Evolutionary conservation across 257 asterid species (phyloP).

Genomic region (Ballota nigra): DNA sequence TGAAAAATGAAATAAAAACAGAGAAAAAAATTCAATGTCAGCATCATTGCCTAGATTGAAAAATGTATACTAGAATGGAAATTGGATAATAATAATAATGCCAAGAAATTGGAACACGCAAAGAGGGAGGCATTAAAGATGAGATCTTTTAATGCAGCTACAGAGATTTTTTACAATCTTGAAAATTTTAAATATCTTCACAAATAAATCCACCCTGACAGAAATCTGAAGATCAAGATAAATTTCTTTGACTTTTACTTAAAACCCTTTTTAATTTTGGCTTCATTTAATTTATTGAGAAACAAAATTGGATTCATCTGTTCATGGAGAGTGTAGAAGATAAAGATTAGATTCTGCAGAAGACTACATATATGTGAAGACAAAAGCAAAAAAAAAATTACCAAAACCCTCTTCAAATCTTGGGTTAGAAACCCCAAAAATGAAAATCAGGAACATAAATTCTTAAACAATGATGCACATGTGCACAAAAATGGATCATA

Average conservation of each 20-base stretch:
- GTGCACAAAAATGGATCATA: slow-evolving; percentile 30
- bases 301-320: no score
- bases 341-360: slow-evolving; percentile 20
- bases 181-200: not conserved
- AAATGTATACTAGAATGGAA: slow-evolving; percentile 33
- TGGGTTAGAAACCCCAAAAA: slow-evolving; percentile 50
- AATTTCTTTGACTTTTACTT: slow-evolving; percentile 35
- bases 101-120: slow-evolving; percentile 54
- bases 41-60: slow-evolving; percentile 43
- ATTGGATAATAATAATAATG: slow-evolving; percentile 38
- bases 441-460: slow-evolving; percentile 29
- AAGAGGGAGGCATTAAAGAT: slow-evolving; percentile 34
- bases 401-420: slow-evolving; percentile 41
- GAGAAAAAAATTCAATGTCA: slow-evolving; percentile 35
- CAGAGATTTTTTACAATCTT: not conserved
- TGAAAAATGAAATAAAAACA: slow-evolving; percentile 45
- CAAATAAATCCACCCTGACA: slow-evolving; percentile 22
- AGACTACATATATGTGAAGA: slow-evolving; percentile 43
- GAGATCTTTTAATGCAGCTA: slow-evolving; percentile 18
- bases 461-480: slow-evolving; percentile 31
- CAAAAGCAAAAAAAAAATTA: slow-evolving; percentile 31
- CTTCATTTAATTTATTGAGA: no score
- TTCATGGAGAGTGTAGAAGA: not conserved
- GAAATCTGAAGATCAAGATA: slow-evolving; percentile 26
- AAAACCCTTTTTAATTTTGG: not conserved